phyloP scores from a whole-genome alignment of 768 basidiomycete genomes.

The Kwoniella mangroviensis region DNA sequence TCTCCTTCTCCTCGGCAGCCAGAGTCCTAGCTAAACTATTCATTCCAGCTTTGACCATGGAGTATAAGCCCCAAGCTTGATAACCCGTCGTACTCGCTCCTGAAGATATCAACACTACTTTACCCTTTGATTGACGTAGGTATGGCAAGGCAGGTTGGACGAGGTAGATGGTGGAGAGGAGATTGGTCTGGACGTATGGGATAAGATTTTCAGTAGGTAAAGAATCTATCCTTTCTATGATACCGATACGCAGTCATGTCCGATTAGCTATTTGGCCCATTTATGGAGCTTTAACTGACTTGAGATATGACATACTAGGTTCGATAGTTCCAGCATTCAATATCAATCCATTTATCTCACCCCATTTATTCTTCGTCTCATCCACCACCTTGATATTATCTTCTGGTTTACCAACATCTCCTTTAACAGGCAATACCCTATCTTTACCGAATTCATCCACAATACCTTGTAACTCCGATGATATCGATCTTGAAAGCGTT shows the following conservation, averaged over 20 bases:
- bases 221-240: constrained; percentile 37
- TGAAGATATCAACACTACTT: constrained; percentile 80
- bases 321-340: constrained; percentile 83
- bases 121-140: constrained; percentile 65
- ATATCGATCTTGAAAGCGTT: constrained; percentile 72
- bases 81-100: constrained; percentile 75
- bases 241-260: constrained; percentile 51
- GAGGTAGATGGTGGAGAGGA: constrained; percentile 79
- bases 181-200: constrained; percentile 74
- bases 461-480: constrained; percentile 66
- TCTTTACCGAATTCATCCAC: constrained; percentile 32
- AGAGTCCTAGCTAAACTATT: constrained; percentile 86
- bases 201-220: constrained; percentile 33
- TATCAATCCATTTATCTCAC: constrained; percentile 74
- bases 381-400: constrained; percentile 62
- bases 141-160: constrained; percentile 71
- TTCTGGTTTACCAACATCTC: constrained; percentile 66
- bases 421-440: constrained; percentile 34
- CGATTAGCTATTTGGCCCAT: no score
- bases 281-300: no score
- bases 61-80: constrained; percentile 71
- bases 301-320: constrained; percentile 61
- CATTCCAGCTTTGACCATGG: constrained; percentile 84
- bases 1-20: constrained; percentile 76
- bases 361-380: constrained; percentile 64